Base-by-base conservation (phyloP, 768 basidiomycete species). In the Kwoniella heveanensis region DNA sequence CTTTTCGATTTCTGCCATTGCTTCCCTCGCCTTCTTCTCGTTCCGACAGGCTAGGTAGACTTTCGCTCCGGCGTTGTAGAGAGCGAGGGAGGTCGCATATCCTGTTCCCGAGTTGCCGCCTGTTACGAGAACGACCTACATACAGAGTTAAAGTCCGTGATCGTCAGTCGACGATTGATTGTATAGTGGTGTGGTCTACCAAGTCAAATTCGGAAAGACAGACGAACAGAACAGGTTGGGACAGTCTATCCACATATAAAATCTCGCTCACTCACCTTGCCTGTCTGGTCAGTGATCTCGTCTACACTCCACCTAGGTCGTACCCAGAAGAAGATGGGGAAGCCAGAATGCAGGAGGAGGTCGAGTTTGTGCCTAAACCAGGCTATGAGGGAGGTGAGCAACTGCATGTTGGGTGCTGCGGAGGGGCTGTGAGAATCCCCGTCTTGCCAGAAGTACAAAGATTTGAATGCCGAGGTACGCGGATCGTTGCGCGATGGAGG, bases 81-180 rank as follows among this genome's bases (percentile, higher is more conserved):
- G 51, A 15, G 73, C 65, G 37, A 64, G 58, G 44, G 65, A 62
- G 6, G 72, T 73, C 19, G 61, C 63, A 47, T 70, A 72, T 10
- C 75, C 75, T 17, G 67, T 72, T 0, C 75, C 75, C 15, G 60
- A 63, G 51, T 77, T 77, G 5, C 73, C 75, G 1, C 75, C 75
- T 21, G 75, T 77, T 12, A 77, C 69, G 13, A 77, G 27, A 30
- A 72, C 57, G 9, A 74, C 60, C 73, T 75, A 37, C 24, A 13
- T 10, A 15, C 5, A 25, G n/a, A 51, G 49, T 26, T 6, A n/a
- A n/a, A n/a, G n/a, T n/a, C n/a, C n/a, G n/a, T n/a, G n/a, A n/a
- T n/a, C n/a, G n/a, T n/a, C n/a, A n/a, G n/a, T n/a, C n/a, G n/a
- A n/a, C 19, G 19, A 47, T 19, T n/a, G 46, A 47, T 24, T 24